Evolutionary conservation across 495 filamentous ascomycete species (phyloP), one percentile per base, ranked within the genome.

Genomic region (Penicillium lividum): DNA sequence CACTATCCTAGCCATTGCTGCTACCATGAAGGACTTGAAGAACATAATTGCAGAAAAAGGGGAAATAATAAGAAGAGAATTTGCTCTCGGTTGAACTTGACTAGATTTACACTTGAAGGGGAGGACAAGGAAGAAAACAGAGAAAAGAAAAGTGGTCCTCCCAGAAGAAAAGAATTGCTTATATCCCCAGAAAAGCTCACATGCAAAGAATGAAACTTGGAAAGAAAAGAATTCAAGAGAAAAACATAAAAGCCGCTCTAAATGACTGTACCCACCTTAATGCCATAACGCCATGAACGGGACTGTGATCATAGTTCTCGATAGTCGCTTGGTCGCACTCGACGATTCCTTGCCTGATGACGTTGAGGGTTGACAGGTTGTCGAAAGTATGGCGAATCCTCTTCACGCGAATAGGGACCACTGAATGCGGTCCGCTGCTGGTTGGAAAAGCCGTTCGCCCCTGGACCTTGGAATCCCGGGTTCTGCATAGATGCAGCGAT

Each of bases 321-420:
- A 61, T 93, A 97, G 73, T 98, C 95, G 68, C 89, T 93, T 16
- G 92, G 91, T 46, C 94, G 81, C 53, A 88, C 85, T 60, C 88
- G 77, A 58, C 89, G 85, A 58, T 91, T 86, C 53, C 88, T 78
- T 55, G 89, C 88, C 72, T 91, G 88, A 67, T 95, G 89, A 55
- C 94, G 86, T 67, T 97, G 92, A 10, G 92, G 94, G 68, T 98
- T 98, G 52, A 98, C 90, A 2, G 94, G 94, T 68, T 96, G 93
- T 22, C 94, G 86, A 73, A 98, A 94, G 73, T 98, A 98, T 18
- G 94, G 89, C 50, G 90, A 89, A 58, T 96, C 93, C 60, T 96
- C 91, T 56, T 91, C 90, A 52, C 85, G 82, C n/a, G 80, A 76
- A 57, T 79, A 77, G 5, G 85, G 84, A 18, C 81, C 82, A 36